phyloP scores from a whole-genome alignment of 129 eudicot genomes.

The Tagetes patula region DNA sequence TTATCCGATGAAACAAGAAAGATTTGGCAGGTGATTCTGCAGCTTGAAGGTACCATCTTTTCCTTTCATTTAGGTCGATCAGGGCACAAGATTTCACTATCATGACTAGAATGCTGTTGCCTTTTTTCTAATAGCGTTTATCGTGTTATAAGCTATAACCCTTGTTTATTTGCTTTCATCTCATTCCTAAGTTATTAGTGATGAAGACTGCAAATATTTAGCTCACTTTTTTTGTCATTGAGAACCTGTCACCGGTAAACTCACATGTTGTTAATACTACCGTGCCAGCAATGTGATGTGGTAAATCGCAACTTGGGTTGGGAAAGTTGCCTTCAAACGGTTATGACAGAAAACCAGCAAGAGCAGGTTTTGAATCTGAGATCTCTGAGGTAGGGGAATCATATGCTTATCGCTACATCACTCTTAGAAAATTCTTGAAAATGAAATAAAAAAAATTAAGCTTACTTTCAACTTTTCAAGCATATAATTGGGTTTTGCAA shows the following conservation, averaged over 20 bases:
- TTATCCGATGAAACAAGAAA: background rate
- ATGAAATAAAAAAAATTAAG: background rate
- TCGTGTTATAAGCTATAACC: background rate
- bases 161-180: background rate
- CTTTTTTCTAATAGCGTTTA: too few species aligned
- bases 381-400: too few species aligned
- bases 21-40: background rate
- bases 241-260: too few species aligned
- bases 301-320: too few species aligned
- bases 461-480: background rate
- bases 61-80: background rate
- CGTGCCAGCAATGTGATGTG: too few species aligned
- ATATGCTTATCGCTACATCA: too few species aligned
- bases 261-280: too few species aligned
- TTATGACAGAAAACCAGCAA: too few species aligned
- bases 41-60: slow-evolving; percentile 9
- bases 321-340: too few species aligned
- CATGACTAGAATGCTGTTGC: background rate
- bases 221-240: too few species aligned
- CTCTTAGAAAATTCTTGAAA: too few species aligned
- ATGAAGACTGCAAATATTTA: background rate
- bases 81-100: background rate
- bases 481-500: background rate
- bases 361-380: too few species aligned
- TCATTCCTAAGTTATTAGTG: background rate